Conservation (phyloP, 805 yeast genomes). For the Ogataea thermomethanolica region DNA sequence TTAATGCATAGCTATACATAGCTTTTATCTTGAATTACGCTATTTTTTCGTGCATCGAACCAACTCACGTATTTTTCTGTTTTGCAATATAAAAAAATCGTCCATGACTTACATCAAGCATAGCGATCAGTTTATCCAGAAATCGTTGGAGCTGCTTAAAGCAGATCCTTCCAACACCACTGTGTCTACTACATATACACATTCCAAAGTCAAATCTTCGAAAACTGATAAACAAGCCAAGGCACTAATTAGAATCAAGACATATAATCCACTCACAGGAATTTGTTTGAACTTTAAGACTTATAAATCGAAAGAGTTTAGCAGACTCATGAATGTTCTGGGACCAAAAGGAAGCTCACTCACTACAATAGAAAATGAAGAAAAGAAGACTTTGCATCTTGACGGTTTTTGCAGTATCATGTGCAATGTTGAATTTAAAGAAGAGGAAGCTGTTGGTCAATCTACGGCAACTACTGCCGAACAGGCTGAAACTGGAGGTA, state of each 20-base stretch:
- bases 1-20: too few relatives aligned
- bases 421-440: constrained; percentile 20
- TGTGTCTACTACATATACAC: constrained; percentile 34
- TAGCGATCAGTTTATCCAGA: constrained; percentile 31
- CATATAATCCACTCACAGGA: constrained; percentile 63
- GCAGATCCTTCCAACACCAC: constrained; percentile 29
- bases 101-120: constrained; percentile 7
- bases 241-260: constrained; percentile 48
- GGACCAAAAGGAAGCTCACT: constrained; percentile 59
- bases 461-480: constrained; percentile 8
- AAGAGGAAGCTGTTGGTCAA: constrained; percentile 8
- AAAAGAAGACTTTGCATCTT: constrained; percentile 19
- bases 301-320: constrained; percentile 65
- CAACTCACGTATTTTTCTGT: background rate
- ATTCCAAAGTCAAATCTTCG: constrained; percentile 23
- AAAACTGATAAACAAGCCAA: constrained; percentile 14
- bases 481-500: constrained; percentile 9
- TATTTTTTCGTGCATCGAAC: too few relatives aligned
- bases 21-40: too few relatives aligned
- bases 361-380: constrained; percentile 20
- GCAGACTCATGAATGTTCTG: constrained; percentile 64
- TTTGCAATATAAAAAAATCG: background rate
- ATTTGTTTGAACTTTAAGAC: constrained; percentile 57
- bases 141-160: constrained; percentile 28
- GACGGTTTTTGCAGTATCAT: constrained; percentile 27